Evolutionary conservation across 495 filamentous ascomycete genomes (phyloP), one percentile per base, ranked within the genome.

Genomic region (Immersiella caudata): DNA sequence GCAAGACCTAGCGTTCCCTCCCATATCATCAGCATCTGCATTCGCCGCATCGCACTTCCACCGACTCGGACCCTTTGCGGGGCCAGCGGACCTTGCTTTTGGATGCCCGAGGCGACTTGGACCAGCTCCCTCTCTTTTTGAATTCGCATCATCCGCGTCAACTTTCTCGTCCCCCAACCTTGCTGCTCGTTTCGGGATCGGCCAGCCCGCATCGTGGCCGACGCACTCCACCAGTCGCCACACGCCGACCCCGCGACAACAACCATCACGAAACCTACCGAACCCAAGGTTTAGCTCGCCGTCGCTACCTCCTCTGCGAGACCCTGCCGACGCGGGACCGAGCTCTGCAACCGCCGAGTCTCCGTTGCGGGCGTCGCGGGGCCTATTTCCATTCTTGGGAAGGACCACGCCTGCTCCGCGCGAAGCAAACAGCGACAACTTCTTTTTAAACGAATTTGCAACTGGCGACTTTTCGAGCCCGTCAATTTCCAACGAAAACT

Each of bases 381-480:
- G 40, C 16, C 40, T 14, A 5, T 12, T 18, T 14, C 11, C 9
- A 14, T 46, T 14, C 16, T 18, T 46, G 11, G 40, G 40, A 46
- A 46, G 40, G 40, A 18, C 9, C 9, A 46, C 40, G 16, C 40
- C 40, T 46, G 40, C 40, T 12, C 40, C 40, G 40, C 40, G 40
- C 40, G 40, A 46, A 46, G 5, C 40, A 11, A 68, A 69, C 62
- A 70, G 68, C 58, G 79, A 80, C 71, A 75, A 79, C 22, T 77
- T 70, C 54, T 64, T 12, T 24, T 49, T 78, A 4, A 29, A 70
- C 57, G 40, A 72, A 33, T 67, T 81, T 6, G 74, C 60, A 27
- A 66, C 66, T 56, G 68, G 67, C 49, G 65, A 79, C 27, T 81
- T 79, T 57, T 79, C 78, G 26, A 80, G 76, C 26, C 79, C 79